These are phyloP conservation scores for Heterobasidion irregulare DNA, from an alignment of 1,284 basidiomycete genomes.

Conservation along the genomic window DNA sequence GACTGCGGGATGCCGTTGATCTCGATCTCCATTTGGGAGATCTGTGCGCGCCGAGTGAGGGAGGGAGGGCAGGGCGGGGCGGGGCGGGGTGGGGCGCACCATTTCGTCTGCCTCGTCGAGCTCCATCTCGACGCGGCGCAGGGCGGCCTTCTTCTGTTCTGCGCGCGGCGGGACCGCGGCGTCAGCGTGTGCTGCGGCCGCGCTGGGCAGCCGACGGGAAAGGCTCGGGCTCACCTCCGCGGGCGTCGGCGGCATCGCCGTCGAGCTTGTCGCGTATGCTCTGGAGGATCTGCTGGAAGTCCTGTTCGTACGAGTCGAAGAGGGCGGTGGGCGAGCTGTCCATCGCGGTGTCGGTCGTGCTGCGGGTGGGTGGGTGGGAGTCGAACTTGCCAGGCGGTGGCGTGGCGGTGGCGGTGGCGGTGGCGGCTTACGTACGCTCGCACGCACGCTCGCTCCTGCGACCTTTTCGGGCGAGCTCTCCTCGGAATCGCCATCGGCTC, in stretches of 20 bases:
- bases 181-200: no score
- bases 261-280: constrained; percentile 66
- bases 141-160: constrained; percentile 81
- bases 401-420: background rate
- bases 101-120: constrained; percentile 98
- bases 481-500: no score
- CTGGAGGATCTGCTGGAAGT: constrained; percentile 67
- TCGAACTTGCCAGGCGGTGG: background rate
- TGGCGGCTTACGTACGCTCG: no score
- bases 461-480: no score
- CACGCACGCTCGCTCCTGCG: no score
- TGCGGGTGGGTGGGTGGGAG: background rate
- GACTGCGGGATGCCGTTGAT: constrained; percentile 93
- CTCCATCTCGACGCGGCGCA: constrained; percentile 90
- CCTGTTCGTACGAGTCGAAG: constrained; percentile 78
- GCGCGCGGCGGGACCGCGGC: background rate
- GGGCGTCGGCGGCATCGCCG: constrained; percentile 45
- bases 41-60: constrained; percentile 32
- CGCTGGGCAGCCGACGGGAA: background rate
- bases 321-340: constrained; percentile 72
- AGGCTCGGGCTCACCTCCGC: constrained; percentile 42
- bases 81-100: constrained; percentile 35
- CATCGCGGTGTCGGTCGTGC: constrained; percentile 31
- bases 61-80: background rate
- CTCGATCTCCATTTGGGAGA: constrained; percentile 99